Base-by-base conservation (phyloP, 1,284 basidiomycete species). In the Ceratobasidium sp. region DNA sequence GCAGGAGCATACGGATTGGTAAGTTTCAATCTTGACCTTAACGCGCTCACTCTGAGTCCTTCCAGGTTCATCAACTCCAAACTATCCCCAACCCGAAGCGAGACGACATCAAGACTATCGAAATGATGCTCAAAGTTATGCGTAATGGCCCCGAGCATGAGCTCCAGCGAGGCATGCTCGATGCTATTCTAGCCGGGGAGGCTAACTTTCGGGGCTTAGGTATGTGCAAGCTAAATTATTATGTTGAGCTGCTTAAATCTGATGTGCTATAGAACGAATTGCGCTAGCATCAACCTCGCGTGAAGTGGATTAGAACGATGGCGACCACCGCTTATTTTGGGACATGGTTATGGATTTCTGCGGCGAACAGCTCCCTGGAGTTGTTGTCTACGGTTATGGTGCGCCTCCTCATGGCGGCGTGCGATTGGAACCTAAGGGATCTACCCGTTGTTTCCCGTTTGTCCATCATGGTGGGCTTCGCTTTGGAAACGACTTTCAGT, bases 191-290 rank as follows among this genome's bases (percentile, higher is more conserved):
- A 36, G 56, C 56, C 2, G 29, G 29, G n/a, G 56, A 57, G 29
- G 56, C 56, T 5, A 19, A 57, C 14, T 57, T 57, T 57, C 56
- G 24, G n/a, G 56, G 31, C 8, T 31, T n/a, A 57, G 56, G 36
- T 41, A 11, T 5, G 36, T 11, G 36, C 36, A 5, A 4, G 4
- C 4, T 11, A 41, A 41, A 41, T 41, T 11, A 41, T 41, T 5
- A 41, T 5, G 11, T 11, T 41, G 11, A 41, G 4, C 11, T 41
- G 11, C 36, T 5, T 11, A 41, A 41, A n/a, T n/a, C n/a, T 41
- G 6, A 41, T 41, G 11, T 41, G 11, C 11, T 41, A 4, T 41
- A 41, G 36, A 41, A 11, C 36, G 36, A 41, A 41, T 41, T 11
- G 6, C 6, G 11, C 36, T 41, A 11, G 36, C 36, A 41, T 11